A percentile compares a stretch with the other conserved stretches of the same genome.
These are phyloP conservation scores for Lasiodiplodia citricola DNA, from an alignment of 2,329 filamentous ascomycete species.

Conservation along the genomic window DNA sequence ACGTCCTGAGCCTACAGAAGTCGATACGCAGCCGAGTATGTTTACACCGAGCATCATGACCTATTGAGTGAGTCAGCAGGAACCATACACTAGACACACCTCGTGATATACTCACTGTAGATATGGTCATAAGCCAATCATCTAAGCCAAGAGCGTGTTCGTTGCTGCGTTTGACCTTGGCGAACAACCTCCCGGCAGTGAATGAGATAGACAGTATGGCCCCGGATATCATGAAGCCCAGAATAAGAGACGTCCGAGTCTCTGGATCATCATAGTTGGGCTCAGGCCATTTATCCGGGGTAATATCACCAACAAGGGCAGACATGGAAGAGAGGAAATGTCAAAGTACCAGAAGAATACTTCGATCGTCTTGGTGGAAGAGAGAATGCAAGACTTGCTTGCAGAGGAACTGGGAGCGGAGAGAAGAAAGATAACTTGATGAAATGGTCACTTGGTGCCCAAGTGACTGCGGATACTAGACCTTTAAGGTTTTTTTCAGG, in stretches of 20 bases:
- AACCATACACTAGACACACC: too few species aligned
- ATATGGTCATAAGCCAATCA: conserved; percentile 38
- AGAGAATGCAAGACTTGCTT: not conserved
- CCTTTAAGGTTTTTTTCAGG: not conserved
- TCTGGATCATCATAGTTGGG: conserved; percentile 40
- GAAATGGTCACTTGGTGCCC: conserved; percentile 13
- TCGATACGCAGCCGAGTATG: conserved; percentile 36
- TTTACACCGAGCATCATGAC: conserved; percentile 33
- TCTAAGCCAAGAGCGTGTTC: conserved; percentile 35
- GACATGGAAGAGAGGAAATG: conserved; percentile 20
- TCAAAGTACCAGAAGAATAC: conserved; percentile 2
- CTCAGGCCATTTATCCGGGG: conserved; percentile 31
- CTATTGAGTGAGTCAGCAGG: not conserved
- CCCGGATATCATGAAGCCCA: conserved; percentile 35
- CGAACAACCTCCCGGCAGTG: conserved; percentile 29
- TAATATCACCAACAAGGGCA: conserved; percentile 12
- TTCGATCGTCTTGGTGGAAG: conserved; percentile 11
- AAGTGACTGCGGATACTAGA: conserved; percentile 12
- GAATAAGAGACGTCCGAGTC: conserved; percentile 33
- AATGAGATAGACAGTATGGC: conserved; percentile 30
- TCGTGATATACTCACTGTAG: conserved; percentile 30
- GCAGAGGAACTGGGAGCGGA: not conserved
- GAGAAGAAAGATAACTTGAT: not conserved
- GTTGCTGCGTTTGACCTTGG: conserved; percentile 33
- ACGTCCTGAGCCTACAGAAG: conserved; percentile 37